These are phyloP conservation scores for Effrenium voratum DNA, from an alignment of 73 alveolate species.

Conservation along the genomic window DNA sequence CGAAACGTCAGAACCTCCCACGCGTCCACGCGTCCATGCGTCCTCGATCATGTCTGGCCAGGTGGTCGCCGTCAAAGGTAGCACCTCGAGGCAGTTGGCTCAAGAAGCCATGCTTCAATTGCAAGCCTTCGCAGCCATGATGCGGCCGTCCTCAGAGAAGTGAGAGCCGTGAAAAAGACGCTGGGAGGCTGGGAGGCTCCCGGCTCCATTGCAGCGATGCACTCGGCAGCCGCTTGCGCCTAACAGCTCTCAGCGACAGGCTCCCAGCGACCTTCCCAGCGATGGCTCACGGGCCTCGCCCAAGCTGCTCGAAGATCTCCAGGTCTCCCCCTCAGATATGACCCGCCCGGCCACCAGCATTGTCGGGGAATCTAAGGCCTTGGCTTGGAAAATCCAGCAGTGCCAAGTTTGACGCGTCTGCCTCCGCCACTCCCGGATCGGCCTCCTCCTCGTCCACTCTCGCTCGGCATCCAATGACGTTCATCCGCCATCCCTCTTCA, in stretches of 20 bases:
- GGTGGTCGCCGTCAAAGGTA: conserved; percentile 59
- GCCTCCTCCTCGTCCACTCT: too few relatives aligned
- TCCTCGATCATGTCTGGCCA: conserved; percentile 89
- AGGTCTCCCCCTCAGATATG: too few relatives aligned
- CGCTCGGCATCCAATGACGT: too few relatives aligned
- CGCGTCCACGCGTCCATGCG: background rate
- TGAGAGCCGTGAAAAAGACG: too few relatives aligned
- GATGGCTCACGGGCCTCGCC: too few relatives aligned
- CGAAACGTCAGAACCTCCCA: background rate
- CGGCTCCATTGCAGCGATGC: conserved; percentile 12
- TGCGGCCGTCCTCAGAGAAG: background rate
- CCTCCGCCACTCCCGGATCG: too few relatives aligned
- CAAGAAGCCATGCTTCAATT: background rate
- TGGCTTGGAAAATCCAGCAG: too few relatives aligned
- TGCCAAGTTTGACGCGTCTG: too few relatives aligned
- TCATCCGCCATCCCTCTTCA: too few relatives aligned
- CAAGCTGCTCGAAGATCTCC: conserved; percentile 37
- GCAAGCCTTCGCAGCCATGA: conserved; percentile 16
- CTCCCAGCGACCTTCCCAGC: background rate
- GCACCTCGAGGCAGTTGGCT: background rate
- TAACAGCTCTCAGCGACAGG: background rate
- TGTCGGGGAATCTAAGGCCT: too few relatives aligned
- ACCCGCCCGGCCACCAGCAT: too few relatives aligned
- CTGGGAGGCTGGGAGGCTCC: background rate
- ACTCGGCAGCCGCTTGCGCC: conserved; percentile 90